These are phyloP conservation scores for Quercus parvula DNA, from an alignment of 306 rosid genomes.

Conservation along the genomic window DNA sequence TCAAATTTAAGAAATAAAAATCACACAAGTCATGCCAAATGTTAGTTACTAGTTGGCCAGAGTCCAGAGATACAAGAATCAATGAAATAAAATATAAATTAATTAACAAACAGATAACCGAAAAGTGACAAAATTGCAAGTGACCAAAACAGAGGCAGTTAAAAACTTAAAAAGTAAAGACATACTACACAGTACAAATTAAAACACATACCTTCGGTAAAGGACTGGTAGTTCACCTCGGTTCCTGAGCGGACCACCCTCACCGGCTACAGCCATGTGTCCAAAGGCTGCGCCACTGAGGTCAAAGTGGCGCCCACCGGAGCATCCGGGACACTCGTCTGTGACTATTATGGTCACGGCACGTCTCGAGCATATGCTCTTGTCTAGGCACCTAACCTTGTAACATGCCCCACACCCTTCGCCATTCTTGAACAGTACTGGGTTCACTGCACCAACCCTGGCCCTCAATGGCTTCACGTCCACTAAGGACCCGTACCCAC, in stretches of 20 bases:
- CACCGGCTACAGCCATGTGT: slow-evolving; percentile 71
- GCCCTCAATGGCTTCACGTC: slow-evolving; percentile 84
- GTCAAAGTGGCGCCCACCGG: slow-evolving; percentile 72
- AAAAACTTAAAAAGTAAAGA: too few species aligned
- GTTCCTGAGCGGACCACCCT: slow-evolving; percentile 61
- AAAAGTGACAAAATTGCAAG: background rate
- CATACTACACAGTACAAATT: background rate
- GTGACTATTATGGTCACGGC: slow-evolving; percentile 82
- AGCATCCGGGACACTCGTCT: slow-evolving; percentile 79
- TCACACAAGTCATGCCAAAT: background rate
- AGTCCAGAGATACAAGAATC: too few species aligned
- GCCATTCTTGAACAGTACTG: slow-evolving; percentile 62
- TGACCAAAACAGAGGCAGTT: background rate
- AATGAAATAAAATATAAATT: background rate
- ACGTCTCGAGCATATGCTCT: slow-evolving; percentile 61
- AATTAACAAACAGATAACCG: background rate
- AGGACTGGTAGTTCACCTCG: slow-evolving; percentile 61
- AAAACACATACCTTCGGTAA: slow-evolving; percentile 55
- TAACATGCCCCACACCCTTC: slow-evolving; percentile 94
- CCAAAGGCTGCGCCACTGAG: slow-evolving; percentile 95
- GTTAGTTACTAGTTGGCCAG: too few species aligned
- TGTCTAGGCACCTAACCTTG: slow-evolving; percentile 80
- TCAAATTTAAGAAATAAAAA: too few species aligned
- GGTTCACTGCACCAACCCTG: slow-evolving; percentile 85
- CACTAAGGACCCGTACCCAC: slow-evolving; percentile 83